Base-by-base conservation (phyloP, 2,329 filamentous ascomycete genomes). In the Fusarium duplospermum region DNA sequence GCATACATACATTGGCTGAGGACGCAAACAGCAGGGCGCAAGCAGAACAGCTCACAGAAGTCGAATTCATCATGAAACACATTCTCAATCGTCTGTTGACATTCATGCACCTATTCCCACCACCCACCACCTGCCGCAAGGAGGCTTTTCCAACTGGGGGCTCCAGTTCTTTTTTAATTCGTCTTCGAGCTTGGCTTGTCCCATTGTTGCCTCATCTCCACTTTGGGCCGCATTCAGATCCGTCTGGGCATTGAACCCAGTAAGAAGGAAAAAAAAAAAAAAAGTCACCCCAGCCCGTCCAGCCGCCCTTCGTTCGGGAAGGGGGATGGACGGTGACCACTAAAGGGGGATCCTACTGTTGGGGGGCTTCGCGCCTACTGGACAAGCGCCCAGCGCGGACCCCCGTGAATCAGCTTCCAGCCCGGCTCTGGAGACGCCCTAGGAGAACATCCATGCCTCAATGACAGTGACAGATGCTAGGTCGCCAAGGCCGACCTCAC, bases 131-230 rank as follows among this genome's bases (percentile, higher is more conserved):
- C 45, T 50, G 45, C 45, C 45, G 45, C 45, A 27, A 50, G 42
- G 42, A 45, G 42, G 42, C 42, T 45, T 50, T 45, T 50, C 22
- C 24, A 50, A 11, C 45, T 27, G 45, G 45, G 45, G 45, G 45
- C 14, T 50, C 45, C 45, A 50, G 45, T 62, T 62, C 33, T 60
- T 54, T 56, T 69, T 42, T 62, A 72, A 71, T 63, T 73, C 31
- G 62, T 59, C 65, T 67, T 61, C 47, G 56, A 57, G 47, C 61
- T 70, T 69, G 59, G 50, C 68, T 66, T 69, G 47, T 50, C 54
- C 67, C 61, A 64, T 70, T 74, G 68, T 72, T 70, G 69, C 72
- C 69, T 64, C 72, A 74, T 75, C 72, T 50, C 72, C 72, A 74
- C 72, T 70, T 74, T 74, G 62, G 72, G 72, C 72, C 72, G 72